These are phyloP conservation scores for Amylostereum areolatum DNA, from an alignment of 1,284 basidiomycete species.

Conservation along the genomic window DNA sequence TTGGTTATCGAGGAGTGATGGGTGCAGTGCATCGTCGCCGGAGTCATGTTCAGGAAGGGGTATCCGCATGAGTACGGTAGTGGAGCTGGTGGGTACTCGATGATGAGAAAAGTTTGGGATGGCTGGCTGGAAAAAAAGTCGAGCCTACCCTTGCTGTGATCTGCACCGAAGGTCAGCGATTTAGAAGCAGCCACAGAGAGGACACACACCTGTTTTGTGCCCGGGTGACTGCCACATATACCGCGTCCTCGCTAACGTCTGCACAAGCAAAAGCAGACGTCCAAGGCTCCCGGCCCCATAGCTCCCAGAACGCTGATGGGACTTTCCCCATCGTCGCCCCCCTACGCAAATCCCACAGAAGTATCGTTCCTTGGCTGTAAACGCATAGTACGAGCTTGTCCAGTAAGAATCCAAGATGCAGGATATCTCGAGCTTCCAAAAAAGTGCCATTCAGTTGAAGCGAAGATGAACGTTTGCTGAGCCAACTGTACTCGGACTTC, in stretches of 20 bases:
- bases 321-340: constrained; percentile 1
- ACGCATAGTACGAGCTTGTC: constrained; percentile 35
- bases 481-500: constrained; percentile 2
- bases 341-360: constrained; percentile 27
- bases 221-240: constrained; percentile 14
- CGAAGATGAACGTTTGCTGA: neutral
- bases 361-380: constrained; percentile 29
- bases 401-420: constrained; percentile 29
- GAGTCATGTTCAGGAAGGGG: constrained; percentile 1
- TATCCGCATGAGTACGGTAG: constrained; percentile 4
- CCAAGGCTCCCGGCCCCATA: constrained; percentile 15
- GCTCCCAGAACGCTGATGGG: constrained; percentile 6
- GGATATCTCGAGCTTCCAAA: constrained; percentile 14
- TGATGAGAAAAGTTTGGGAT: neutral
- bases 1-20: constrained; percentile 5
- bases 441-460: neutral
- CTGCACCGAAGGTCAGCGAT: neutral
- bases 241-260: constrained; percentile 12
- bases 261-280: constrained; percentile 24
- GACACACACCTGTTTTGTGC: constrained; percentile 3
- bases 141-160: constrained; percentile 8
- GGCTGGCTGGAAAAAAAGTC: neutral
- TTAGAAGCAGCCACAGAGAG: neutral
- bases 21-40: neutral
- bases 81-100: neutral